Base-by-base conservation (phyloP, 306 rosid genomes). In the Delonix regia region DNA sequence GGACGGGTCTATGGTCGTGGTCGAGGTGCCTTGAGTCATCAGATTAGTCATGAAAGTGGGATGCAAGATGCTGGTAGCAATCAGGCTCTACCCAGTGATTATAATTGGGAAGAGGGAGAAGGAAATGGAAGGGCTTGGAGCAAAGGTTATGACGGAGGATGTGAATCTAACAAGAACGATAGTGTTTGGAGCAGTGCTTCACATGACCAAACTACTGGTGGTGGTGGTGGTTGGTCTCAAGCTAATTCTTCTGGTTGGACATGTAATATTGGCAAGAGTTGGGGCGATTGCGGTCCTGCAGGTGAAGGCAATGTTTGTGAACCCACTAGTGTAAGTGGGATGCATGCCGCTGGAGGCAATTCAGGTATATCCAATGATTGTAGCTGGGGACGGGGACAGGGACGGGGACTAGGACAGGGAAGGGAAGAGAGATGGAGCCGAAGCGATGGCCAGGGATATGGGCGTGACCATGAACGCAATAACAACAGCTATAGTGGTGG, bases 231-330 rank as follows among this genome's bases (percentile, higher is more conserved):
- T 19, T 65, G 71, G 71, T 39, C 71, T 19, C 11, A 33, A 1
- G n/a, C 44, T 16, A 62, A 62, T 62, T 64, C 70, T 38, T 64
- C 70, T 36, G 49, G 28, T 5, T 38, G 70, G 70, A 21, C 48
- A 4, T 0, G 21, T 18, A 49, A 49, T 15, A 5, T 18, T n/a
- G 70, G 24, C 28, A 64, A 64, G 48, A 64, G 28, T 64, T n/a
- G 48, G 70, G 70, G 48, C 19, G 48, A n/a, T 3, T 1, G 19
- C 4, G 48, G 70, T 64, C 28, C 47, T 36, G 14, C 70, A 7
- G 45, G 69, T n/a, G 48, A 36, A 64, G 70, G 70, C 28, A 36
- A 64, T 34, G 16, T 1, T 15, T 19, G 9, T 16, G 70, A 64
- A 38, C 15, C 49, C 48, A 38, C 47, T 64, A 64, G n/a, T n/a